Base-by-base conservation (phyloP, 2,329 filamentous ascomycete genomes). In the Blastomyces silverae region DNA sequence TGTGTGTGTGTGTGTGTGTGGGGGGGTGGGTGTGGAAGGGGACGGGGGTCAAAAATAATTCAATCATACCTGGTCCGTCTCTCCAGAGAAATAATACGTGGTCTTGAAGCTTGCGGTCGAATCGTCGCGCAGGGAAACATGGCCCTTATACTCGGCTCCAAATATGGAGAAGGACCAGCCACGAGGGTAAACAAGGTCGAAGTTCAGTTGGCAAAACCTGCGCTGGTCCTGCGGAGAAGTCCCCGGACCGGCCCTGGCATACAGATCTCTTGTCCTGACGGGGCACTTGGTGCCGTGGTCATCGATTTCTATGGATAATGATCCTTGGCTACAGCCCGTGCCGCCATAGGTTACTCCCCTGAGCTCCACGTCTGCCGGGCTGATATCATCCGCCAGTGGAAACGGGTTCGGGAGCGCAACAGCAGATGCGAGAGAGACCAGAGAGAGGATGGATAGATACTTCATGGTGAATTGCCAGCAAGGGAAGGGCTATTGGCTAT, bases 11-110 rank as follows among this genome's bases (percentile, higher is more conserved):
- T n/a, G n/a, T n/a, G n/a, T n/a, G n/a, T n/a, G n/a, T n/a, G n/a
- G n/a, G n/a, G n/a, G n/a, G n/a, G n/a, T n/a, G n/a, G n/a, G n/a
- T n/a, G n/a, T n/a, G 13, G 7, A 7, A 50, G 7, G 22, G 22
- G 8, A 59, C n/a, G 42, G 48, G 0, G 13, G 37, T 13, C 17
- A 39, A 37, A 50, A 11, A 10, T 34, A 22, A 10, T 34, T n/a
- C 11, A 46, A 11, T 25, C 66, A 28, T 63, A 67, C 66, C 61
- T 65, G 62, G 42, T 65, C 59, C 31, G 66, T 64, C 53, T 65
- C 64, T 39, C 66, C 66, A 44, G 66, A 67, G 64, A 65, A 67
- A 58, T 67, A 67, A 57, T 67, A 67, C 28, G 63, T 64, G 31
- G 55, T 64, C 34, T 50, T 61, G 20, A 65, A 61, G 22, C 48